These are phyloP conservation scores for Oemleria cerasiformis DNA, from an alignment of 306 rosid genomes.

Conservation along the genomic window DNA sequence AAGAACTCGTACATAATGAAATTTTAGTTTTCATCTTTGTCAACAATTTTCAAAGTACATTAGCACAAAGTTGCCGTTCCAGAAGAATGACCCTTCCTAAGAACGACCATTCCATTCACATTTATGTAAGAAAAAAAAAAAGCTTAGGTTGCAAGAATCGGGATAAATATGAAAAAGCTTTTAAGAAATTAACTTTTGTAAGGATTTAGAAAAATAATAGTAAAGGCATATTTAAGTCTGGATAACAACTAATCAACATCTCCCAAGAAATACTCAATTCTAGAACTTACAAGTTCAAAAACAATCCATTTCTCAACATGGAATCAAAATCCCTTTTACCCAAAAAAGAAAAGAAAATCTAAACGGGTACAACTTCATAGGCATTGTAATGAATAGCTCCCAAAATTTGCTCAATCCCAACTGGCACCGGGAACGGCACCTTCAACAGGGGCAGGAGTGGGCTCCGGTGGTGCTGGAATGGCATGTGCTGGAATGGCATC, in stretches of 20 bases:
- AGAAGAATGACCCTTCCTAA: too few relatives aligned
- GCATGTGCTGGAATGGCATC: conserved; percentile 31
- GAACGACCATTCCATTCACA: too few relatives aligned
- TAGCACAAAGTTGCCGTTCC: too few relatives aligned
- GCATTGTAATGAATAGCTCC: not conserved
- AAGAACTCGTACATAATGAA: too few relatives aligned
- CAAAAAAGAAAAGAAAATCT: not conserved
- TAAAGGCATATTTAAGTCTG: not conserved
- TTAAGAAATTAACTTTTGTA: not conserved
- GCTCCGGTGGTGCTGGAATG: conserved; percentile 18
- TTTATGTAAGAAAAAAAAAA: too few relatives aligned
- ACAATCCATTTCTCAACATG: conserved; percentile 5
- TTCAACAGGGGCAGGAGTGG: conserved; percentile 15
- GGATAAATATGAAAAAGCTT: too few relatives aligned
- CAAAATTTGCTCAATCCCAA: conserved; percentile 25
- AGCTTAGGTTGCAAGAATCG: too few relatives aligned
- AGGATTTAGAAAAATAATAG: not conserved
- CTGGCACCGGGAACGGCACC: conserved; percentile 12
- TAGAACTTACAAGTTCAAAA: not conserved
- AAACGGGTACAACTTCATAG: not conserved
- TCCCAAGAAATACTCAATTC: not conserved
- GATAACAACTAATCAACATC: not conserved
- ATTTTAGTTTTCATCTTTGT: too few relatives aligned
- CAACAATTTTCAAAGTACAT: too few relatives aligned
- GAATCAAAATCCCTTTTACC: not conserved